Evolutionary conservation across 2,329 filamentous ascomycete species (phyloP).

Genomic region (Boeremia exigua): DNA sequence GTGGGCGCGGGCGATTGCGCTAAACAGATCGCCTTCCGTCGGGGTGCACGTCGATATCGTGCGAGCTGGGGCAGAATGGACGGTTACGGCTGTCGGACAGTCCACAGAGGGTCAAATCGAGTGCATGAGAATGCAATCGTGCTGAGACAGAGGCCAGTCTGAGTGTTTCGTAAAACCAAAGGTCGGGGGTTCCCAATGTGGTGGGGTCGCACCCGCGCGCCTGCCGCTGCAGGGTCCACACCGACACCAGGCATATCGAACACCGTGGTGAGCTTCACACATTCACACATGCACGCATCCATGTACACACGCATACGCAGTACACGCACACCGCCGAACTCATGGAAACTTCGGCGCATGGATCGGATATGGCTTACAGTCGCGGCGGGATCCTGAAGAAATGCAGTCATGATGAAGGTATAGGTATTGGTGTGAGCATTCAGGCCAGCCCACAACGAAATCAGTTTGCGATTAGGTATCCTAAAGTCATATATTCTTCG

Average conservation of each 20-base stretch:
- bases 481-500: neutral
- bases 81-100: neutral
- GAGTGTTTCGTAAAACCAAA: conserved; percentile 1
- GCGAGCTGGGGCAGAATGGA: conserved; percentile 5
- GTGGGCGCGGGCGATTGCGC: conserved; percentile 19
- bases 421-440: neutral
- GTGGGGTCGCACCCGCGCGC: conserved; percentile 3
- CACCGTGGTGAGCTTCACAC: neutral
- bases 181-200: conserved; percentile 4
- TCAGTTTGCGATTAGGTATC: conserved; percentile 9
- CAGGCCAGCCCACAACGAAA: neutral
- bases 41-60: conserved; percentile 15
- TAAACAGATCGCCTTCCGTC: conserved; percentile 23
- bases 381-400: no score
- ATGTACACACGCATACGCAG: no score
- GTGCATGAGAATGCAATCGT: conserved; percentile 10
- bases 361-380: no score
- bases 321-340: no score
- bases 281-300: no score
- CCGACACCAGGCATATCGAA: neutral
- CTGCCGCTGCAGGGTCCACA: conserved; percentile 18
- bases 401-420: neutral
- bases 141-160: conserved; percentile 5
- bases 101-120: neutral
- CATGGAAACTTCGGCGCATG: no score